These are phyloP conservation scores for Abelmoschus esculentus DNA, from an alignment of 345 rosid genomes.

Conservation along the genomic window DNA sequence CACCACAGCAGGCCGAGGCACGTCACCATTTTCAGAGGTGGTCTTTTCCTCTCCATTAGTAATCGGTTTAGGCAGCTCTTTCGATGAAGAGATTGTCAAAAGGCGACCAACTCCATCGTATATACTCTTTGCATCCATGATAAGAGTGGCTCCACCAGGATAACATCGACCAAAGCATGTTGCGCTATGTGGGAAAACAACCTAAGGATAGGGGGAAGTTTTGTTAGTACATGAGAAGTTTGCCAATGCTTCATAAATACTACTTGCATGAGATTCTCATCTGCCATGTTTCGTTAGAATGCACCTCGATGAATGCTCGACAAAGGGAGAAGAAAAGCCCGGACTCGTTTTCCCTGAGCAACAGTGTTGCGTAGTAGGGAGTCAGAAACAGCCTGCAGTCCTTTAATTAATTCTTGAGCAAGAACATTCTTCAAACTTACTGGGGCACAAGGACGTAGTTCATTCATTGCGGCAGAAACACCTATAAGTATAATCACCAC, in stretches of 20 bases:
- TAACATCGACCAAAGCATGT: conserved; percentile 89
- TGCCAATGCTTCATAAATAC: not conserved
- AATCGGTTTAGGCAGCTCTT: conserved; percentile 43
- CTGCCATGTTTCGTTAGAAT: not conserved
- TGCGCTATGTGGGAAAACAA: conserved; percentile 73
- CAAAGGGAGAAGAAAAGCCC: conserved; percentile 84
- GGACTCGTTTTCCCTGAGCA: conserved; percentile 85
- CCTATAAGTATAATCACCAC: conserved; percentile 33
- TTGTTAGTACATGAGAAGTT: conserved; percentile 8
- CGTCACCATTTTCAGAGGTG: conserved; percentile 38
- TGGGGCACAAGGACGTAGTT: conserved; percentile 89
- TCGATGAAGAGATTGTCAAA: conserved; percentile 42
- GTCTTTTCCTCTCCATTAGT: conserved; percentile 28
- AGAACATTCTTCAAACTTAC: conserved; percentile 65
- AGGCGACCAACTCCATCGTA: conserved; percentile 59
- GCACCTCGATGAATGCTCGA: conserved; percentile 85
- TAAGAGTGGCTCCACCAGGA: conserved; percentile 63
- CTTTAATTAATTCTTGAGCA: conserved; percentile 71
- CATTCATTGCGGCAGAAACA: conserved; percentile 89
- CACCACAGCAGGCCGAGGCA: conserved; percentile 15
- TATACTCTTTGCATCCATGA: conserved; percentile 66
- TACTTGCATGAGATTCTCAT: not conserved
- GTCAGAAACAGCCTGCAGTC: conserved; percentile 78
- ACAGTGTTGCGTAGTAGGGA: conserved; percentile 72
- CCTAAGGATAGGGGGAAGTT: conserved; percentile 33